A percentile compares a stretch with the other conserved stretches of the same genome.
phyloP scores from a whole-genome alignment of 352 stramenopile species.

The Phytophthora melonis region DNA sequence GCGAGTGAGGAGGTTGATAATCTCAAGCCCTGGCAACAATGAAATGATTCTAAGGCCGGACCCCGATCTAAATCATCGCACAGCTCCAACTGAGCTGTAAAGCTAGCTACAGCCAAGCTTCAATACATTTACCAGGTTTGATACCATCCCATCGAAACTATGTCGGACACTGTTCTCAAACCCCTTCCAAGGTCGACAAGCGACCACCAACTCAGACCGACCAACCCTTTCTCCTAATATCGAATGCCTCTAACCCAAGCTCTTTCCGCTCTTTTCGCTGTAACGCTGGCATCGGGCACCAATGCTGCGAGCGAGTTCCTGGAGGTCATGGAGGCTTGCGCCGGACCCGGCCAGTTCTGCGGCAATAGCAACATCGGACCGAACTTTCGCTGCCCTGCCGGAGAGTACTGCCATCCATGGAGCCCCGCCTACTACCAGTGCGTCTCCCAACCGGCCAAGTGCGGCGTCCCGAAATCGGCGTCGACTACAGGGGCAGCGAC shows the following conservation, averaged over 20 bases:
- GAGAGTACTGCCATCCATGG: slow-evolving; percentile 58
- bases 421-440: slow-evolving; percentile 54
- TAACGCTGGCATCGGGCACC: neutral
- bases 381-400: slow-evolving; percentile 7
- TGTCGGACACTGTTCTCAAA: too few relatives aligned
- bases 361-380: neutral
- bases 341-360: neutral
- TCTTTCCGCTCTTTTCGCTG: neutral
- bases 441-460: slow-evolving; percentile 35
- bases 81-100: too few relatives aligned
- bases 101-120: too few relatives aligned
- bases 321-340: neutral
- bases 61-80: too few relatives aligned
- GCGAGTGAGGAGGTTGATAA: too few relatives aligned
- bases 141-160: too few relatives aligned
- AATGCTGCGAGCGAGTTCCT: neutral
- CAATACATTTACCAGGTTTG: too few relatives aligned
- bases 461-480: slow-evolving; percentile 36
- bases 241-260: neutral
- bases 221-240: neutral
- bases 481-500: slow-evolving; percentile 54
- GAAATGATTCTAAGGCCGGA: too few relatives aligned
- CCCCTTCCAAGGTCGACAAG: neutral
- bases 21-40: too few relatives aligned
- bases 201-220: neutral